These are phyloP conservation scores for Artemisia annua DNA, from an alignment of 129 eudicot species.

Conservation along the genomic window DNA sequence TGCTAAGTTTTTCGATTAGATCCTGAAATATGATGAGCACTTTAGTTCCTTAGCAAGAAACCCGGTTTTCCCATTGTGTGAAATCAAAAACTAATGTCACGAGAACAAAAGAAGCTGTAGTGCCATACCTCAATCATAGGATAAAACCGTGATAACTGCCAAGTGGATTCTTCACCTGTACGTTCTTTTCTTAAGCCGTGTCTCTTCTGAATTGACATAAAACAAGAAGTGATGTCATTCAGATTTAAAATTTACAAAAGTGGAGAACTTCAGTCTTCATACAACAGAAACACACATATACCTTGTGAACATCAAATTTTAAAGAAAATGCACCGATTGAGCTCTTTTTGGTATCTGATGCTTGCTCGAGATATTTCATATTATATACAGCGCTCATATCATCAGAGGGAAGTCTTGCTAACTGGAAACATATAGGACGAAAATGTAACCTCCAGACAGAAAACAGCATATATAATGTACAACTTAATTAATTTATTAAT, in stretches of 20 bases:
- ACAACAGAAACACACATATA: conserved; percentile 17
- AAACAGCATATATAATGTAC: not conserved
- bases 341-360: conserved; percentile 69
- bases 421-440: conserved; percentile 34
- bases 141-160: conserved; percentile 97
- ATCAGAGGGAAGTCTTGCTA: conserved; percentile 72
- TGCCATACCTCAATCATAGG: conserved; percentile 79
- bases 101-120: not conserved
- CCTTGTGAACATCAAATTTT: conserved; percentile 80
- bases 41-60: conserved; percentile 10
- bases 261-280: conserved; percentile 10
- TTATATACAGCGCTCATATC: conserved; percentile 81
- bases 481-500: not conserved
- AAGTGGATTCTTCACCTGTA: conserved; percentile 68
- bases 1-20: conserved; percentile 70
- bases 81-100: not conserved
- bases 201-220: conserved; percentile 49
- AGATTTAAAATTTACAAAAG: conserved; percentile 15
- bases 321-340: conserved; percentile 54
- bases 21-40: conserved; percentile 51
- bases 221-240: not conserved
- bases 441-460: not conserved
- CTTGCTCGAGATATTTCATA: conserved; percentile 74
- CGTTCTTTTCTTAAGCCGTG: conserved; percentile 82
- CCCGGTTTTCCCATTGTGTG: not conserved